Base-by-base conservation (phyloP, 805 yeast species). In the Starmerella powellii region DNA sequence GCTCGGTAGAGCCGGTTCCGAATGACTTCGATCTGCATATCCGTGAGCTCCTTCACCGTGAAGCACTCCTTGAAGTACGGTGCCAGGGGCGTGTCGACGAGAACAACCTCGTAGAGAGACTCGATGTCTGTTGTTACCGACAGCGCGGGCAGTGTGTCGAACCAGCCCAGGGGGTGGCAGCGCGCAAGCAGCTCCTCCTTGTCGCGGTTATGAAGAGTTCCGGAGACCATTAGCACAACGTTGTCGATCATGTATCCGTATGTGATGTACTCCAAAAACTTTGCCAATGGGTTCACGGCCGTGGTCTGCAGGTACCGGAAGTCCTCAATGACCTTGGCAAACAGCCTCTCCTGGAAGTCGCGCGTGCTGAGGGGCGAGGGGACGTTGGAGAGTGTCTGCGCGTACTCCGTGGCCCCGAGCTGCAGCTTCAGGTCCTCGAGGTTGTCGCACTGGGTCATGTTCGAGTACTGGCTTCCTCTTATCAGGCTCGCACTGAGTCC, bases 241-340 rank as follows among this genome's bases (percentile, higher is more conserved):
- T 91, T 91, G 65, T 91, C 98, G 57, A 91, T 93, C 99, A 91
- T 91, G 65, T 93, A 91, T 10, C 96, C 93, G 59, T 87, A 91
- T 35, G 93, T 80, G 59, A 93, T 85, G 61, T 67, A 93, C 61
- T 93, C 95, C 76, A 91, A 72, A 58, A 88, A 86, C 60, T 77
- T 74, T 33, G 84, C 68, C 56, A 88, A 66, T 27, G 79, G 80
- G 46, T 85, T 86, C 28, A 80, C 78, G 4, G 95, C 77, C 61
- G 88, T 95, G 34, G 81, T 73, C 50, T 81, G 76, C 42, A 91
- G 70, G 62, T 86, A 88, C 50, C 81, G 78, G 64, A 86, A 91
- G 61, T 91, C 94, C 32, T 74, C 75, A 56, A 78, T 80, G 45
- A 91, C 66, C 60, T 81, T 84, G 50, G 71, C 71, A 20, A 79